phyloP scores from a whole-genome alignment of 2,329 filamentous ascomycete genomes.

The Fusarium caatingaense region DNA sequence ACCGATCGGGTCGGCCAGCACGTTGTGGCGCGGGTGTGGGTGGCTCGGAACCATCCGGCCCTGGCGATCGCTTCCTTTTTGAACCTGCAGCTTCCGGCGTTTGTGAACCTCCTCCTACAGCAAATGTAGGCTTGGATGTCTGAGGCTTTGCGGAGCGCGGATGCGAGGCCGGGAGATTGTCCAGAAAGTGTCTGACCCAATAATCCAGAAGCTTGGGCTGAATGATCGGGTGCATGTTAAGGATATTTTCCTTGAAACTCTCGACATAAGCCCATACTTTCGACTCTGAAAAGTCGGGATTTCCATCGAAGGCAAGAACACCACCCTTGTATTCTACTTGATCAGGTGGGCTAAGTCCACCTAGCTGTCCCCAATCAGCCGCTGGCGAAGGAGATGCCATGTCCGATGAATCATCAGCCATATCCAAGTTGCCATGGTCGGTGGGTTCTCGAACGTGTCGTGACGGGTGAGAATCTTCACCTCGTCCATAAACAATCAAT shows the following conservation, averaged over 20 bases:
- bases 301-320: slow-evolving; percentile 57
- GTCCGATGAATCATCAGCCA: slow-evolving; percentile 63
- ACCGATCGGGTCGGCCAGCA: slow-evolving; percentile 67
- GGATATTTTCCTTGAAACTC: slow-evolving; percentile 70
- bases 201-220: slow-evolving; percentile 63
- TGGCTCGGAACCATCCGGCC: slow-evolving; percentile 50
- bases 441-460: slow-evolving; percentile 58
- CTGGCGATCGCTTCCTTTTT: slow-evolving; percentile 69
- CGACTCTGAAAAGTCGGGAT: slow-evolving; percentile 64
- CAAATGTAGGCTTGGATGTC: slow-evolving; percentile 49
- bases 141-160: slow-evolving; percentile 47
- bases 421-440: slow-evolving; percentile 55
- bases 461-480: slow-evolving; percentile 75
- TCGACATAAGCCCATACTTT: slow-evolving; percentile 66
- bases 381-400: slow-evolving; percentile 65
- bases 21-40: slow-evolving; percentile 51
- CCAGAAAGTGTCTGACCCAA: slow-evolving; percentile 65
- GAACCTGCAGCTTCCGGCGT: slow-evolving; percentile 48
- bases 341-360: slow-evolving; percentile 60
- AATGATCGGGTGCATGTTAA: slow-evolving; percentile 74
- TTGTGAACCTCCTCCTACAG: slow-evolving; percentile 46
- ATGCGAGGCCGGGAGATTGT: slow-evolving; percentile 55
- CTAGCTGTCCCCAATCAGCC: slow-evolving; percentile 70
- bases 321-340: slow-evolving; percentile 54
- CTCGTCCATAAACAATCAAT: slow-evolving; percentile 80